Conservation (phyloP, 192 early-diverging fungal species). For the Coemansia sp. region DNA sequence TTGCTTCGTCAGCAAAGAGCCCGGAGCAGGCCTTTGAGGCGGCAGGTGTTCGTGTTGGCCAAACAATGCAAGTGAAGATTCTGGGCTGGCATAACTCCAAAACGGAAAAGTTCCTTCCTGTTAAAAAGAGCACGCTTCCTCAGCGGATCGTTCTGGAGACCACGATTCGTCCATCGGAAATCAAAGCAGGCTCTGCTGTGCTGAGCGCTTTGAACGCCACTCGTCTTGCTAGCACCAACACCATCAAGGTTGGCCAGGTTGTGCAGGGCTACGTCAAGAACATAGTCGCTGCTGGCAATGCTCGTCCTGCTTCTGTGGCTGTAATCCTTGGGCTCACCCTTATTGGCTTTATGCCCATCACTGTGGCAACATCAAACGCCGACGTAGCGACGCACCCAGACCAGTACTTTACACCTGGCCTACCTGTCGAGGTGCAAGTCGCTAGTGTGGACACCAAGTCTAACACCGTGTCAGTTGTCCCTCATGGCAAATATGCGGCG, state of each 20-base stretch:
- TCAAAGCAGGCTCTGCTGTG: constrained; percentile 31
- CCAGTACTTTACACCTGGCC: constrained; percentile 31
- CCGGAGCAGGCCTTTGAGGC: constrained; percentile 33
- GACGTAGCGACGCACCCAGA: constrained; percentile 18
- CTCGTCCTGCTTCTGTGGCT: constrained; percentile 14
- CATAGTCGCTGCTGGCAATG: constrained; percentile 14
- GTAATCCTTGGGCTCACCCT: constrained; percentile 26
- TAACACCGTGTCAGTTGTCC: constrained; percentile 14
- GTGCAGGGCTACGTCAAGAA: constrained; percentile 54
- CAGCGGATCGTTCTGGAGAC: constrained; percentile 61
- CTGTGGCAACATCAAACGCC: constrained; percentile 27
- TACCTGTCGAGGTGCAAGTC: constrained; percentile 48
- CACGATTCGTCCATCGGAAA: constrained; percentile 54
- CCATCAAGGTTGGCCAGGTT: constrained; percentile 42
- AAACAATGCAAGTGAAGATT: constrained; percentile 62
- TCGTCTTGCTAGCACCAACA: constrained; percentile 26
- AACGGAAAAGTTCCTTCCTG: constrained; percentile 62
- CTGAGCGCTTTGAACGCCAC: constrained; percentile 9
- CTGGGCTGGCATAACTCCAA: constrained; percentile 67
- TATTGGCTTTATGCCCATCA: constrained; percentile 23
- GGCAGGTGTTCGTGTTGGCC: constrained; percentile 32
- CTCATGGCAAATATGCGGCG: constrained; percentile 58
- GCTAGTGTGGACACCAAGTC: constrained; percentile 21
- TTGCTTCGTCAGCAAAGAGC: constrained; percentile 30
- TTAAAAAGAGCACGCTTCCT: constrained; percentile 58